phyloP scores from a whole-genome alignment of 169 alveolate genomes.

The Plasmodium vivax region DNA sequence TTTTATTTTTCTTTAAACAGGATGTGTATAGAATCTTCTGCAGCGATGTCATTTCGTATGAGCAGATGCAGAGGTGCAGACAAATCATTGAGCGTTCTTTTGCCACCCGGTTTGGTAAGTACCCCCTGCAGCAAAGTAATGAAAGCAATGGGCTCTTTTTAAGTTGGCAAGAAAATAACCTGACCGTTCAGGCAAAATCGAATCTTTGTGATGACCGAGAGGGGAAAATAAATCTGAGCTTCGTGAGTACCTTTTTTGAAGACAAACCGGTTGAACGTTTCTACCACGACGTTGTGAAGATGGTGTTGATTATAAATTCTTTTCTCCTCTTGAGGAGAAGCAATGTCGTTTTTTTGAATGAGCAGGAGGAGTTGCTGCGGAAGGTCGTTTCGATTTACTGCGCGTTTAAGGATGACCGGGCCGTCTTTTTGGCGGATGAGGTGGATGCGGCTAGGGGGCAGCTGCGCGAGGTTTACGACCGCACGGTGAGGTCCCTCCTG shows the following conservation, averaged over 20 bases:
- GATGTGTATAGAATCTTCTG: conserved; percentile 36
- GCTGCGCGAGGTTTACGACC: neutral
- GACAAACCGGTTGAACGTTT: neutral
- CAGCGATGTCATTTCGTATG: neutral
- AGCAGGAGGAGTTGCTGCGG: neutral
- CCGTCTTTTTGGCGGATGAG: neutral
- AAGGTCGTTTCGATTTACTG: conserved; percentile 25
- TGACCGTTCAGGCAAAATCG: neutral
- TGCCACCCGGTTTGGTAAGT: conserved; percentile 2
- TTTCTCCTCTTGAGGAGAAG: conserved; percentile 30
- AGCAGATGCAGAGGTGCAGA: neutral
- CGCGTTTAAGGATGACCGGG: neutral
- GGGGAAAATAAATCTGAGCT: neutral
- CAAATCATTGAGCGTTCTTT: neutral
- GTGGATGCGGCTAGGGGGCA: neutral
- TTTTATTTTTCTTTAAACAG: conserved; percentile 5
- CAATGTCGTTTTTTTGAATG: conserved; percentile 33
- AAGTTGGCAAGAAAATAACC: neutral
- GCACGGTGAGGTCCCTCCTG: neutral
- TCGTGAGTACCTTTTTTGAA: conserved; percentile 2
- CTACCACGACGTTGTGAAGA: conserved; percentile 1
- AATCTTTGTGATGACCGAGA: neutral
- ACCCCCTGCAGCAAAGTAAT: neutral
- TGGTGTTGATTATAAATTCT: conserved; percentile 1
- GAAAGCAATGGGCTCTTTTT: neutral